Conservation (phyloP, 768 basidiomycete genomes). For the Jaapia argillacea region DNA sequence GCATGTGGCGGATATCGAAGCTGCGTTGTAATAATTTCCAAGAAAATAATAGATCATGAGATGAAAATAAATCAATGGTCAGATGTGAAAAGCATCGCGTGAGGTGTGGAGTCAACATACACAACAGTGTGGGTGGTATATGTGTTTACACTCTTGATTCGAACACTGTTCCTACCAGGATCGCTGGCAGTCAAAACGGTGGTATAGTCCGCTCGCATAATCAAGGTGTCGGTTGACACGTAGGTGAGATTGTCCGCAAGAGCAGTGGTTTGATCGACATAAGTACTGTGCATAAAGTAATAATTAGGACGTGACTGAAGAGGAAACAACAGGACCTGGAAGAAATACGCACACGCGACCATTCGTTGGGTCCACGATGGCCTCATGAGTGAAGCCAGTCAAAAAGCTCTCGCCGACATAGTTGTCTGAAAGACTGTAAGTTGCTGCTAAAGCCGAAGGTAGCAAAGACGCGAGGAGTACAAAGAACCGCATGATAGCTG, state of each 20-base stretch:
- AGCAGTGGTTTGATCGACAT: conserved; percentile 20
- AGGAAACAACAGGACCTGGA: too few species aligned
- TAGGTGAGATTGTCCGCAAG: conserved; percentile 18
- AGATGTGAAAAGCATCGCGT: neutral
- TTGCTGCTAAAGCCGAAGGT: neutral
- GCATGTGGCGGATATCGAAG: conserved; percentile 39
- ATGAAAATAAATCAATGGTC: neutral
- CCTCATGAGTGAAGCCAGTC: conserved; percentile 20
- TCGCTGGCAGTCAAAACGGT: conserved; percentile 17
- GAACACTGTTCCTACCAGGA: conserved; percentile 27
- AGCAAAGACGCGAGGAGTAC: neutral
- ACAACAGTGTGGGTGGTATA: conserved; percentile 25
- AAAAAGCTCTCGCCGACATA: conserved; percentile 22
- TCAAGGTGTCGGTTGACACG: conserved; percentile 17
- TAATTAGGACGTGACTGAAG: too few species aligned
- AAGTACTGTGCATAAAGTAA: too few species aligned
- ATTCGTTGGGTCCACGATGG: conserved; percentile 24
- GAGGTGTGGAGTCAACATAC: conserved; percentile 3
- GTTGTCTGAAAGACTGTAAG: conserved; percentile 17
- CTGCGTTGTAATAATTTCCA: conserved; percentile 13
- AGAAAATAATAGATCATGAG: neutral
- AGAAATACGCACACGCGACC: conserved; percentile 23
- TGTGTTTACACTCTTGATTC: conserved; percentile 19
- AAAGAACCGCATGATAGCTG: too few species aligned
- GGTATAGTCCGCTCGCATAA: conserved; percentile 28